phyloP scores from a whole-genome alignment of 75 land plant genomes.

The Gnetum montanum region DNA sequence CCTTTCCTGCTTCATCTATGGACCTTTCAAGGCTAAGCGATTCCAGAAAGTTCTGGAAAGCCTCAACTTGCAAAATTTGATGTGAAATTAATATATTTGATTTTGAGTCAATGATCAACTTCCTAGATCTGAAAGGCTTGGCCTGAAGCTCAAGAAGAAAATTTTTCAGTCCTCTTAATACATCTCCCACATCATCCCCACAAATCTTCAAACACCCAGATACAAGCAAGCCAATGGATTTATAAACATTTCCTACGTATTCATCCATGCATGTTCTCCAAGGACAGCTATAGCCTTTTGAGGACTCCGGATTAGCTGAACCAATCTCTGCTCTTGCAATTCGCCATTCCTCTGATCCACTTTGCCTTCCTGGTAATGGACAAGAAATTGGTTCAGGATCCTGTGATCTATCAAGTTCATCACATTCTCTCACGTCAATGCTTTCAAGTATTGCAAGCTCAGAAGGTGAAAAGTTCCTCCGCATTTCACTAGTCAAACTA shows the following conservation, averaged over 20 bases:
- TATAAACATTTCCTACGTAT: slow-evolving; percentile 45
- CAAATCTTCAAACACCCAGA: slow-evolving; percentile 38
- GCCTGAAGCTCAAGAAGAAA: slow-evolving; percentile 34
- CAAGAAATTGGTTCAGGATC: slow-evolving; percentile 22
- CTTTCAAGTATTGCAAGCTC: slow-evolving; percentile 23
- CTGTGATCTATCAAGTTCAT: slow-evolving; percentile 32
- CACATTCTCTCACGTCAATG: slow-evolving; percentile 48
- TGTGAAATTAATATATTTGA: slow-evolving; percentile 2
- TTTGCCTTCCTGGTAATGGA: slow-evolving; percentile 77
- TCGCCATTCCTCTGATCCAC: slow-evolving; percentile 87
- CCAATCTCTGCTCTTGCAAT: slow-evolving; percentile 65
- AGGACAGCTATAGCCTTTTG: slow-evolving; percentile 33
- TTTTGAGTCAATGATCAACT: slow-evolving; percentile 13
- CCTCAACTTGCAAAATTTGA: slow-evolving; percentile 9
- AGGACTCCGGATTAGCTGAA: slow-evolving; percentile 11
- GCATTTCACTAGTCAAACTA: slow-evolving; percentile 39
- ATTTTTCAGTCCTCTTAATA: slow-evolving; percentile 22
- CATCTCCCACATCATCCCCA: slow-evolving; percentile 14
- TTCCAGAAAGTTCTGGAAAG: slow-evolving; percentile 25
- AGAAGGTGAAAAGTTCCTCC: slow-evolving; percentile 26
- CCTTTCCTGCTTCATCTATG: slow-evolving; percentile 14
- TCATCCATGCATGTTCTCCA: slow-evolving; percentile 64
- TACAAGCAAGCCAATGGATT: slow-evolving; percentile 36
- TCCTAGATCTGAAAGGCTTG: slow-evolving; percentile 40
- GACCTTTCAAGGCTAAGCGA: slow-evolving; percentile 32